Base-by-base conservation (phyloP, 257 asterid genomes). In the Asclepias syriaca region DNA sequence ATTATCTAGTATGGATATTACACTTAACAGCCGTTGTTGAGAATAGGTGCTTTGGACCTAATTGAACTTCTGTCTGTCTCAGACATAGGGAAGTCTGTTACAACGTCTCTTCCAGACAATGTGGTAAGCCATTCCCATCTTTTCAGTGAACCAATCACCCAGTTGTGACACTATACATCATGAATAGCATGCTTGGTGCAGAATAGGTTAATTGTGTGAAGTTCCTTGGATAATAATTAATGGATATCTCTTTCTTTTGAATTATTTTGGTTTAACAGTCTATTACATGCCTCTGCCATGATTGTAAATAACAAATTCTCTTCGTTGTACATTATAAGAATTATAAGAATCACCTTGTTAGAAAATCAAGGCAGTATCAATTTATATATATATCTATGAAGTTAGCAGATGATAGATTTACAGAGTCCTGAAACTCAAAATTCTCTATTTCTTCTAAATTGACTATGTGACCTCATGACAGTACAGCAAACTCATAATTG, bases 41-140 rank as follows among this genome's bases (percentile, higher is more conserved):
- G 24, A 54, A 54, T 54, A 19, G 59, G 8, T 24, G 21, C 18
- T 54, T 50, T 54, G 27, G 59, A 54, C 59, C 27, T 54, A 18
- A 54, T 8, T 54, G 0, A 8, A 80, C 94, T 95, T 78, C 77
- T 95, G 87, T 77, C 99, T 74, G 99, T 83, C 65, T 90, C 99
- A 68, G 99, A 95, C 48, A 77, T 92, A 66, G 99, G 99, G 76
- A 95, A 92, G 78, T 37, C 99, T 49, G 86, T 84, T 66, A 91
- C 97, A 21, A 82, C 96, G 18, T 89, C 99, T 72, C 97, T 95
- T 76, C 97, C 99, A 46, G 99, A 94, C 76, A 89, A 89, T 88
- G 91, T 94, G 87, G 99, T 89, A 71, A 77, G 96, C 78, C 66
- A 10, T 74, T 59, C 74, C 76, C 74, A 51, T 61, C 58, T 27